Evolutionary conservation across 2,329 filamentous ascomycete species (phyloP).

Genomic region (Verticillium klebahnii): DNA sequence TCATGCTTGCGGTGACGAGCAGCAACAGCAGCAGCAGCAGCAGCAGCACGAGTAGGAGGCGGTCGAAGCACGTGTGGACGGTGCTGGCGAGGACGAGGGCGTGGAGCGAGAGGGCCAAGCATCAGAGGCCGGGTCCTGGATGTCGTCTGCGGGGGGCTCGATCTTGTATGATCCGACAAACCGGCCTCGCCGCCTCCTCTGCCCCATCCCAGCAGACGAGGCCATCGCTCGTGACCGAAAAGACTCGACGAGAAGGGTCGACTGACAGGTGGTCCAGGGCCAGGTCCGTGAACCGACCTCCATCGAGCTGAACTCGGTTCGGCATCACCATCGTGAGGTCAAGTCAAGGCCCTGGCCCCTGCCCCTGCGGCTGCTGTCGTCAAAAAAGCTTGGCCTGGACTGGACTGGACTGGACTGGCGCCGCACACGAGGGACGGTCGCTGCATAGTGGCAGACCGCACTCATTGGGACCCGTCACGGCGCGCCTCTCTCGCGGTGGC

Average conservation of each 20-base stretch:
- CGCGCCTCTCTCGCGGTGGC: background rate
- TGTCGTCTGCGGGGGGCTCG: too few species aligned
- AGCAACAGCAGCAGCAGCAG: background rate
- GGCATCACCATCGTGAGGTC: background rate
- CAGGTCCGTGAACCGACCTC: background rate
- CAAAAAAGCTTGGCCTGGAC: background rate
- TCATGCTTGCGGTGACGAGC: background rate
- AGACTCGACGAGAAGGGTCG: background rate
- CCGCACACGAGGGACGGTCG: background rate
- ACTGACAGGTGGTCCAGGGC: background rate
- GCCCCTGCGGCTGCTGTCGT: background rate
- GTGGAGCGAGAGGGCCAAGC: background rate
- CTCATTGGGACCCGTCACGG: background rate
- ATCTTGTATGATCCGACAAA: background rate
- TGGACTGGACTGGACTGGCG: background rate
- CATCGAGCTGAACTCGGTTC: background rate
- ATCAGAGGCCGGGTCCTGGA: background rate
- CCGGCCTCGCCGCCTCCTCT: too few species aligned
- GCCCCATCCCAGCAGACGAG: background rate
- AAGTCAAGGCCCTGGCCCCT: background rate
- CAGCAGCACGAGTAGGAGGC: background rate
- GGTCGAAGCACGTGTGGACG: background rate
- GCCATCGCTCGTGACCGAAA: background rate
- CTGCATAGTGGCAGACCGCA: background rate
- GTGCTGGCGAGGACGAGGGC: too few species aligned